Evolutionary conservation across 805 yeast genomes (phyloP).

Genomic region (Torulaspora indica): DNA sequence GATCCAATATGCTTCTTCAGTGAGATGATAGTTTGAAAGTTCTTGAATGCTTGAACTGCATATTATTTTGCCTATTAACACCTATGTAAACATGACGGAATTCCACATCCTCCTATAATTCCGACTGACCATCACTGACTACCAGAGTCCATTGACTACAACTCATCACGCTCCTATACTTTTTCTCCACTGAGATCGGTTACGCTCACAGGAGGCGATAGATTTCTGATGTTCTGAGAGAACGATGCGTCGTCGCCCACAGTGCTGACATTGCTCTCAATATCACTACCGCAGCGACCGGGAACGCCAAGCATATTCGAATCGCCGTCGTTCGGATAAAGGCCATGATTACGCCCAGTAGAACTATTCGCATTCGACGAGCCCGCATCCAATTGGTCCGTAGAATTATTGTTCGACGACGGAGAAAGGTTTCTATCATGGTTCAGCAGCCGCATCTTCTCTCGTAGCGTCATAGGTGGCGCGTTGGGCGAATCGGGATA

Average conservation of each 20-base stretch:
- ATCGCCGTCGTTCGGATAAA: constrained; percentile 6
- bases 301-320: constrained; percentile 4
- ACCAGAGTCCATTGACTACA: not conserved
- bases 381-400: constrained; percentile 8
- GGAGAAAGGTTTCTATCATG: constrained; percentile 23
- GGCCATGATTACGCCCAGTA: constrained; percentile 3
- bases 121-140: not conserved
- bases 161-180: not conserved
- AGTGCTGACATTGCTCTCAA: constrained; percentile 30
- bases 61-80: not conserved
- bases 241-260: constrained; percentile 31
- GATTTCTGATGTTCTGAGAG: constrained; percentile 11
- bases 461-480: constrained; percentile 44
- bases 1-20: not conserved
- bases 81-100: not conserved
- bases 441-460: constrained; percentile 42
- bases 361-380: constrained; percentile 5
- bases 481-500: constrained; percentile 28
- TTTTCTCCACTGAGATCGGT: constrained; percentile 3
- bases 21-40: not conserved
- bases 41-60: not conserved
- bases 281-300: constrained; percentile 15
- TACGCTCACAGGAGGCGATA: constrained; percentile 18
- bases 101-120: not conserved
- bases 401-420: constrained; percentile 4